Evolutionary conservation across 495 filamentous ascomycete species (phyloP), one percentile per base, ranked within the genome.

Genomic region (Aspergillus olivimuriae): DNA sequence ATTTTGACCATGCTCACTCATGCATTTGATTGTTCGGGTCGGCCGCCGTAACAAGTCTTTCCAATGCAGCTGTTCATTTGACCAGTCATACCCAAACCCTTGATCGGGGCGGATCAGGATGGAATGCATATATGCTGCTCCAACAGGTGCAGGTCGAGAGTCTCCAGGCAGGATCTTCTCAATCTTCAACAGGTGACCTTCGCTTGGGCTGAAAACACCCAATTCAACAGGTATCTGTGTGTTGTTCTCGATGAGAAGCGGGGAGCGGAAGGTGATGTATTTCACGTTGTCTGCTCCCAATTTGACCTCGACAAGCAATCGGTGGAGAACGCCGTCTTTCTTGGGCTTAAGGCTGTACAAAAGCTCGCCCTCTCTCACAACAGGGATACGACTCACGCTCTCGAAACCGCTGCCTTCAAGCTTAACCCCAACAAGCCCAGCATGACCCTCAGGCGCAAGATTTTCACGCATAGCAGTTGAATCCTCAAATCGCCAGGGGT

Each of bases 11-110:
- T 78, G 78, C 50, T 96, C 91, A 14, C 89, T 86, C 40, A 82
- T 77, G 62, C 92, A 98, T 28, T 84, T 85, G 42, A 98, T 69
- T 1, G 89, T 92, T 50, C 81, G 79, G 7, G 87, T 94, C 18
- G 89, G 87, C 32, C 81, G 70, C 54, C 83, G 85, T 37, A 96
- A 70, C 26, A 98, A 65, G 55, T 95, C 94, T 57, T 83, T 89
- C 92, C 92, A 98, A 70, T 84, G 88, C 11, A 97, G 62, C 32
- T 81, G 77, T 53, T 97, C 87, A 34, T 76, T 82, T 7, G 89
- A 95, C 92, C 92, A 98, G 39, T 81, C 77, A 59, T 95, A 98
- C 0, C 94, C 92, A 65, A 98, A 98, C 6, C 92, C 92, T 53
- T 94, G 88, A 61, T 97, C 94, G 12, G 92, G 92, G 21, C 94